A percentile compares a stretch with the other conserved stretches of the same genome.
Conservation (phyloP, 176 grass and related monocot species). For the Luzula sylvatica region DNA sequence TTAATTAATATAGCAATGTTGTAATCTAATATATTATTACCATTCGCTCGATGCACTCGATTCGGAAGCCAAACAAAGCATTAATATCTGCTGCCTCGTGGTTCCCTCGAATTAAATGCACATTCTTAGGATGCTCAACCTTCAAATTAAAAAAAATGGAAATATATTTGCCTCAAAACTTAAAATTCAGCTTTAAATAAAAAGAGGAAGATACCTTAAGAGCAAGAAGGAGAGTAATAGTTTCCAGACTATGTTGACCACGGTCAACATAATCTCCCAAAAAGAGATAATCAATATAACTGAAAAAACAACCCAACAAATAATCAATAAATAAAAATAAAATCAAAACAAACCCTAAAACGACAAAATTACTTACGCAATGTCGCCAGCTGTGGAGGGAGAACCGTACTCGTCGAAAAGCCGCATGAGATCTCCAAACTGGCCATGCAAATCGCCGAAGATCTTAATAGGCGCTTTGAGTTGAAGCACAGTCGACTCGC, state of each 20-base stretch:
- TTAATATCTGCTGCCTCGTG: slow-evolving; percentile 99
- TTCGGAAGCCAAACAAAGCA: slow-evolving; percentile 93
- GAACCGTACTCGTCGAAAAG: slow-evolving; percentile 98
- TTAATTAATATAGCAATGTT: neutral
- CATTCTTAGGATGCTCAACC: slow-evolving; percentile 91
- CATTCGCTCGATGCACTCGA: slow-evolving; percentile 99
- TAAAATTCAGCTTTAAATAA: slow-evolving; percentile 12
- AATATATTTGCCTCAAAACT: slow-evolving; percentile 1
- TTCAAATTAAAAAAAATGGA: slow-evolving; percentile 26
- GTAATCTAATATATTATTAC: slow-evolving; percentile 32
- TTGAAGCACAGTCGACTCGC: slow-evolving; percentile 83
- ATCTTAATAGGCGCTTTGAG: slow-evolving; percentile 96
- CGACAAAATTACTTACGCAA: slow-evolving; percentile 56
- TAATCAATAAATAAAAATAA: neutral
- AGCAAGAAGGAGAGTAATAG: slow-evolving; percentile 96
- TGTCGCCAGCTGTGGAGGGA: slow-evolving; percentile 95
- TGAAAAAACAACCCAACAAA: slow-evolving; percentile 19
- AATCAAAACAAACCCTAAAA: slow-evolving; percentile 9
- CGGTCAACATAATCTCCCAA: slow-evolving; percentile 99
- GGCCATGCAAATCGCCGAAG: slow-evolving; percentile 98
- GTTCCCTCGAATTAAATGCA: slow-evolving; percentile 99
- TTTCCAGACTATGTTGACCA: slow-evolving; percentile 98
- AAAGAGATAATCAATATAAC: slow-evolving; percentile 99
- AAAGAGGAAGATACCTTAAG: slow-evolving; percentile 51
- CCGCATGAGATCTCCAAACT: slow-evolving; percentile 98